Percentiles rank a stretch among this genome's conserved stretches.
These are phyloP conservation scores for Lolium multiflorum DNA, from an alignment of 176 grass and related monocot genomes.

Conservation along the genomic window DNA sequence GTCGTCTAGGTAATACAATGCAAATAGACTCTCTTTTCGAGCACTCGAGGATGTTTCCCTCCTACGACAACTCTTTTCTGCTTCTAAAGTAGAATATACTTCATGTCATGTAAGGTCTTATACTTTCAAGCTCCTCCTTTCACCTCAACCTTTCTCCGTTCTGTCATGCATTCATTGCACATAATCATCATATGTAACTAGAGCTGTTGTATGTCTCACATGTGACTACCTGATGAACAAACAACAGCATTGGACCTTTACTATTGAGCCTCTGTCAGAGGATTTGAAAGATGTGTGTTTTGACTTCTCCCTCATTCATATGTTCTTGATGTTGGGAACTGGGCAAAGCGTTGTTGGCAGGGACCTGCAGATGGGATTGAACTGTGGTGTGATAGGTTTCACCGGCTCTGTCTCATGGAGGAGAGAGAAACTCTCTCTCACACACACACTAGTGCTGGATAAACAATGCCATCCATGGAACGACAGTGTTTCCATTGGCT, in stretches of 20 bases:
- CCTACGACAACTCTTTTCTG: neutral
- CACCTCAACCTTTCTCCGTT: slow-evolving; percentile 8
- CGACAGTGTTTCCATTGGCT: slow-evolving; percentile 34
- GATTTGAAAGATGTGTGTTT: slow-evolving; percentile 56
- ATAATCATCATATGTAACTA: neutral
- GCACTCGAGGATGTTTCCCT: slow-evolving; percentile 35
- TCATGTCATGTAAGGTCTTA: neutral
- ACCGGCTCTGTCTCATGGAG: slow-evolving; percentile 30
- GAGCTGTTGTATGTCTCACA: neutral
- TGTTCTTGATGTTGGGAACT: slow-evolving; percentile 50
- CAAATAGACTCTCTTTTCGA: slow-evolving; percentile 33
- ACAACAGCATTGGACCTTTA: slow-evolving; percentile 39
- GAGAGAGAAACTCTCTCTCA: slow-evolving; percentile 11
- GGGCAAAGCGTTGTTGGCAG: slow-evolving; percentile 49
- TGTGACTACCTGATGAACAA: slow-evolving; percentile 44
- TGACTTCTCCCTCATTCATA: slow-evolving; percentile 43
- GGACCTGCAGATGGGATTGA: slow-evolving; percentile 50
- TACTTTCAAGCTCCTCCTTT: slow-evolving; percentile 38
- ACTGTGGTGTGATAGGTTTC: slow-evolving; percentile 43
- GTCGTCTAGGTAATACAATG: slow-evolving; percentile 28
- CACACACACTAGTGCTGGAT: neutral
- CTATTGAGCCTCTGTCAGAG: slow-evolving; percentile 40
- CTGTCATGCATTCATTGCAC: slow-evolving; percentile 25
- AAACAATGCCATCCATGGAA: slow-evolving; percentile 27
- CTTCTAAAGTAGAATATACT: slow-evolving; percentile 37